Conservation (phyloP, 1,284 basidiomycete genomes). For the Ustilago bromivora region DNA sequence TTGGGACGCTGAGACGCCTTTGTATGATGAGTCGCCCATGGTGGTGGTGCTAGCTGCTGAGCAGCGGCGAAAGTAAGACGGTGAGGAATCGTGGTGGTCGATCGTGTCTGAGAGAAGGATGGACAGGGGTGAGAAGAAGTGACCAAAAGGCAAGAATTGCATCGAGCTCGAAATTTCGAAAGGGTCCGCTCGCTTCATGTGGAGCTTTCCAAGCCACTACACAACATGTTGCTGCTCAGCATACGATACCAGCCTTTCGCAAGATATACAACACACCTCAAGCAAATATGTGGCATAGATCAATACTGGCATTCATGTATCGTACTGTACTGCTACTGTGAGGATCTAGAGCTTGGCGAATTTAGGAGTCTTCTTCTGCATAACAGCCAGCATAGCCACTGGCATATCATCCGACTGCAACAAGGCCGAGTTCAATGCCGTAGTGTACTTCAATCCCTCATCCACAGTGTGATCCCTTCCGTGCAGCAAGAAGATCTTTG, state of each 20-base stretch:
- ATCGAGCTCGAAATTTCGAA: not conserved
- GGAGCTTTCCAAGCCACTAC: not conserved
- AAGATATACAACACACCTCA: too few relatives aligned
- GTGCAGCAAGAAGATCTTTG: constrained; percentile 83
- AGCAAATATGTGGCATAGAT: too few relatives aligned
- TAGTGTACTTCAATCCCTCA: constrained; percentile 83
- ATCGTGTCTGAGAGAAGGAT: not conserved
- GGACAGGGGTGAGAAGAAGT: constrained; percentile 5
- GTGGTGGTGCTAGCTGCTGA: not conserved
- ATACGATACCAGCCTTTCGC: not conserved
- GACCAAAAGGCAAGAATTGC: not conserved
- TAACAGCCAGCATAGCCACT: constrained; percentile 71
- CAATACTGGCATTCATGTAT: not conserved
- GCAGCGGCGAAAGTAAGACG: not conserved
- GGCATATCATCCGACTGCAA: constrained; percentile 77
- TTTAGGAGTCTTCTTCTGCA: constrained; percentile 70
- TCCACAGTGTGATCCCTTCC: constrained; percentile 81
- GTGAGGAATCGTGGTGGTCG: not conserved
- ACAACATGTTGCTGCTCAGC: not conserved
- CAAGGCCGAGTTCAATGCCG: constrained; percentile 80
- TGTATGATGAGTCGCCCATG: constrained; percentile 50
- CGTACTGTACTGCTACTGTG: not conserved
- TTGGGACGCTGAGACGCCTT: constrained; percentile 61
- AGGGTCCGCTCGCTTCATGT: constrained; percentile 7
- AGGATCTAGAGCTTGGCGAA: constrained; percentile 63